Evolutionary conservation across 2,329 filamentous ascomycete genomes (phyloP), one percentile per base, ranked within the genome.

Genomic region (Helicocarpus griseus): DNA sequence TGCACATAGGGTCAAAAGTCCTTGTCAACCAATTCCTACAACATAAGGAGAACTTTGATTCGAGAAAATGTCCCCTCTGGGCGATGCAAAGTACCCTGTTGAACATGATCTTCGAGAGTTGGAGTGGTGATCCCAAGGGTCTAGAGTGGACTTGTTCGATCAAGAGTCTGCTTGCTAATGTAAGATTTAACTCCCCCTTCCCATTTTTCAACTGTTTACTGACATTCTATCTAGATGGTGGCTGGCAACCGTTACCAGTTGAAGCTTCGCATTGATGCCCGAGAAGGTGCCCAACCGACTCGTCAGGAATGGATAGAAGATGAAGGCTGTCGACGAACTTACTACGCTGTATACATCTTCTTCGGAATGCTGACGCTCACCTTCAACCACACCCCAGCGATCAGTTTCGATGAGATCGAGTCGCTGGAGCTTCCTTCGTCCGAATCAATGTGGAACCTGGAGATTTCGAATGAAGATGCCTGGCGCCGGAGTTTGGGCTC

Each of bases 51-150:
- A 95, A 95, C 71, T 97, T 97, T 69, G 95, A 91, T 75, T 97
- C 93, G 7, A 84, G 91, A 61, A 97, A 96, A 69, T 97, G 91
- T 63, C 93, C 93, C 3, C 73, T 98, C 13, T 97, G 93, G 91
- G 93, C 91, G 45, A 97, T 97, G 89, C 93, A 98, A 68, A 89
- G 88, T 67, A 95, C 90, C 3, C 75, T 98, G 50, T 77, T 98
- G 53, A 98, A 98, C 76, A 97, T 97, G 93, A 85, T 96, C 58
- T 97, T 98, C 68, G 89, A 93, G 51, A 97, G 90, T 76, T 98
- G 93, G 93, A 97, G 93, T 68, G 93, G 93, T 62, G 93, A 97
- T 64, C 86, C 93, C 33, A 97, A 96, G 71, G 93, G 93, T 35
- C 78, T 98, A 2, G 93, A 98, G 69, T 98, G 93, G 93, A 90